Base-by-base conservation (phyloP, 805 yeast genomes). In the Kodamaea kaohsiungensis region DNA sequence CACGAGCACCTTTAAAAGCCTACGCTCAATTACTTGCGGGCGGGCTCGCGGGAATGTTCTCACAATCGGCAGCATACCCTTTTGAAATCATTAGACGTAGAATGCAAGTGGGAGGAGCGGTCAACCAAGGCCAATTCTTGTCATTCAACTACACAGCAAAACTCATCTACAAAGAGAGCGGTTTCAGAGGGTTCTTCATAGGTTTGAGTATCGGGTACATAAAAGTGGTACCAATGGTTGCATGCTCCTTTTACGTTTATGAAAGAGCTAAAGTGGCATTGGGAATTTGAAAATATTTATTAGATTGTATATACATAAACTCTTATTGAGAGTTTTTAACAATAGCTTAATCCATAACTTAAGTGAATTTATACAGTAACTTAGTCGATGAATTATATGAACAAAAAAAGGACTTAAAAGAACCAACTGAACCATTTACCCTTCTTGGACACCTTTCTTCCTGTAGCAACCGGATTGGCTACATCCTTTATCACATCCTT, bases 21-120 rank as follows among this genome's bases (percentile, higher is more conserved):
- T 90, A 96, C 91, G 98, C 98, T 2, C 98, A 95, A 73, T 77
- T 95, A 47, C 65, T 84, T 3, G 97, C 98, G 5, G 99, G 99
- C 53, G 99, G 98, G 1, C 63, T 89, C n/a, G 96, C 98, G 0
- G 99, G 99, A 10, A 83, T 93, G 87, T 79, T 85, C 38, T 90
- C 98, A 1, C 99, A 95, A 70, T 91, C 98, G 1, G 96, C 98
- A 0, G 93, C 97, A 4, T 95, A 95, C 66, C 99, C 99, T 1
- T 88, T 95, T 61, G 99, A 95, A 72, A 97, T 95, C 40, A 83
- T 95, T 18, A 80, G 99, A 66, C 81, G 99, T 69, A 79, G 98
- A 63, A 86, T 95, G 89, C 99, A 95, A 73, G 99, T 95, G 19
- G 92, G 96, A 38, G 96, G 93, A 10, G 88, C 87, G 3, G 75